Evolutionary conservation across 176 grass and related monocot genomes (phyloP), one percentile per base, ranked within the genome.

Genomic region (Eleusine indica): DNA sequence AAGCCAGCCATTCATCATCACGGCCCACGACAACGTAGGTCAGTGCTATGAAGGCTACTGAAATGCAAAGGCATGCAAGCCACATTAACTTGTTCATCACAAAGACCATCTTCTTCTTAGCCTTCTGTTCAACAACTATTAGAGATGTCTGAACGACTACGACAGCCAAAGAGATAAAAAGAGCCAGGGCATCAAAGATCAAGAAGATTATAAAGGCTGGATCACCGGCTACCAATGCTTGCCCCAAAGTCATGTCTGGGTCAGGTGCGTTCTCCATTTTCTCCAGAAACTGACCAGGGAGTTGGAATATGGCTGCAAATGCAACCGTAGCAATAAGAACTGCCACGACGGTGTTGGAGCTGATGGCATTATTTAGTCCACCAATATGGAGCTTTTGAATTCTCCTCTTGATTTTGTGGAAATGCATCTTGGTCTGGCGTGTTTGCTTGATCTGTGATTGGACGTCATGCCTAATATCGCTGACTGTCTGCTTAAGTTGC

Each of bases 61-160:
- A 98, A 73, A 98, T 93, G 52, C 88, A 97, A n/a, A 94, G 72
- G 79, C 95, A 98, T 0, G 95, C 95, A 0, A 98, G 82, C 95
- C 95, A 98, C 95, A 98, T 98, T 68, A 98, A 60, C 84, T 98
- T 98, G 86, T 98, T 98, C 87, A 98, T 98, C 81, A 98, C 92
- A 85, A 98, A 98, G 9, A 98, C 87, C 95, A 98, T 98, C 81
- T 82, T 91, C 76, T 82, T 92, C 84, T 98, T 98, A 11, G 92
- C 95, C 70, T 93, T 94, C 82, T 98, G 95, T 65, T 98, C 95
- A 4, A 98, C 92, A 51, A 98, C 95, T 62, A 98, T 98, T 58
- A 98, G 83, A 1, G 95, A 98, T 15, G 95, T 98, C 74, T 98
- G 95, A 37, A 98, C 92, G 6, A 98, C 68, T 1, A 95, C 95